These are phyloP conservation scores for Aspergillus japonicus DNA, from an alignment of 2,329 filamentous ascomycete species.

Conservation along the genomic window DNA sequence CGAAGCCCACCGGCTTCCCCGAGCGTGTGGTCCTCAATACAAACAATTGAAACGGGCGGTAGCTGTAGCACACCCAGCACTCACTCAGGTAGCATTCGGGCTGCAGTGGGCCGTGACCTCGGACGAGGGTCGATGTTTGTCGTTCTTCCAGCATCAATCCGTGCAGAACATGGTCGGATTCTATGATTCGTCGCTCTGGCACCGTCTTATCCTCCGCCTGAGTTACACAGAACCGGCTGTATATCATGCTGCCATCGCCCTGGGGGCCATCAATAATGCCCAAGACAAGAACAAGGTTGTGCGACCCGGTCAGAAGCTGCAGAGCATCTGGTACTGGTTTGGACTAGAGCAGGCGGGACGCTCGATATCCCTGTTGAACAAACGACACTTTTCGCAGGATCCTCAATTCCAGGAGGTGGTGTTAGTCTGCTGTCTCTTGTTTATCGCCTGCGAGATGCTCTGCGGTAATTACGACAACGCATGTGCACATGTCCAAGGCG, in stretches of 20 bases:
- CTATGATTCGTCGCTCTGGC: constrained; percentile 9
- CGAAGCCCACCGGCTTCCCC: neutral
- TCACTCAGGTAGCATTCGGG: neutral
- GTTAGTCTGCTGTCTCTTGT: neutral
- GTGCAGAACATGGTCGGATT: constrained; percentile 1
- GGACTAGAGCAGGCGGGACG: neutral
- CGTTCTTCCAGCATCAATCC: constrained; percentile 6
- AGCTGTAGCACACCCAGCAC: neutral
- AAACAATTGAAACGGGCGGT: neutral
- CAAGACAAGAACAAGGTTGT: neutral
- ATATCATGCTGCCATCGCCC: constrained; percentile 4
- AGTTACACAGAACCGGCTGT: constrained; percentile 2
- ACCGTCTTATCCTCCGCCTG: constrained; percentile 7
- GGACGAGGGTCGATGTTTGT: constrained; percentile 6
- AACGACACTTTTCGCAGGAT: neutral
- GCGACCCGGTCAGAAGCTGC: neutral
- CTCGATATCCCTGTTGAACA: neutral
- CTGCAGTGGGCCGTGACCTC: constrained; percentile 3
- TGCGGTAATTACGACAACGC: neutral
- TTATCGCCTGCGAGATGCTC: neutral
- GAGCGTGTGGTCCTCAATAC: neutral
- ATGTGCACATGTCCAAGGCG: neutral
- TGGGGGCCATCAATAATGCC: constrained; percentile 1
- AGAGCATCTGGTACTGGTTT: neutral
- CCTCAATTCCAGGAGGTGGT: neutral